Evolutionary conservation across 768 basidiomycete species (phyloP), one percentile per base, ranked within the genome.

Genomic region (Mycena filopes): DNA sequence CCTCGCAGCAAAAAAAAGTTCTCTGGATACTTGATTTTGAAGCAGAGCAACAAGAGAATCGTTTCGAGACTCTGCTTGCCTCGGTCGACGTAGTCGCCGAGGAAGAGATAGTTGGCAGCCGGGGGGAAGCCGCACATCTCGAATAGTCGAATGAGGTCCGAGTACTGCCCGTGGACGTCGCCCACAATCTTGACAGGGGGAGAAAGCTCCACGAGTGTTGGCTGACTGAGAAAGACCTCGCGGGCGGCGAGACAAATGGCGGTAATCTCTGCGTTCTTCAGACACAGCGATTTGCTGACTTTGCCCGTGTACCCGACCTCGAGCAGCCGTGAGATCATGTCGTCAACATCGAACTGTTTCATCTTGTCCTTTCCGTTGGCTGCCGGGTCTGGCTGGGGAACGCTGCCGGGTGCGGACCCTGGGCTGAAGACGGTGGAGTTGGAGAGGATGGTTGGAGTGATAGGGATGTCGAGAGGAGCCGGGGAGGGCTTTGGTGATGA

Each of bases 121-220:
- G 98, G 98, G 28, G 98, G 98, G 79, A 99, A 99, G 25, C 98
- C 98, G 75, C 98, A 99, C 97, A 99, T 99, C 79, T 99, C 98
- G 73, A 99, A 99, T 48, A 99, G 81, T 56, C 98, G 92, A 72
- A 99, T 99, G 72, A 99, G 89, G 84, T 99, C 98, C 54, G 94
- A 94, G 79, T 98, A 99, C 81, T 99, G 98, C 9, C 98, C 98
- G 74, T 99, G 98, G 8, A 99, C 96, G 79, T 99, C 98, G 28
- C 98, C 98, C 20, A 99, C 98, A 68, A 99, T 98, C 86, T 99
- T 99, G 71, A 99, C 98, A 28, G 98, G 97, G 11, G 98, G 98
- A 7, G 93, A 94, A 53, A 99, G 86, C 78, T 99, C 98, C 74
- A 99, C 91, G 70, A 99, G 89, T 4, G 97, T 98, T 11, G 98